A percentile compares a stretch with the other conserved stretches of the same genome.
Evolutionary conservation across 441 rosid genomes (phyloP).

Genomic region (Breynia disticha): DNA sequence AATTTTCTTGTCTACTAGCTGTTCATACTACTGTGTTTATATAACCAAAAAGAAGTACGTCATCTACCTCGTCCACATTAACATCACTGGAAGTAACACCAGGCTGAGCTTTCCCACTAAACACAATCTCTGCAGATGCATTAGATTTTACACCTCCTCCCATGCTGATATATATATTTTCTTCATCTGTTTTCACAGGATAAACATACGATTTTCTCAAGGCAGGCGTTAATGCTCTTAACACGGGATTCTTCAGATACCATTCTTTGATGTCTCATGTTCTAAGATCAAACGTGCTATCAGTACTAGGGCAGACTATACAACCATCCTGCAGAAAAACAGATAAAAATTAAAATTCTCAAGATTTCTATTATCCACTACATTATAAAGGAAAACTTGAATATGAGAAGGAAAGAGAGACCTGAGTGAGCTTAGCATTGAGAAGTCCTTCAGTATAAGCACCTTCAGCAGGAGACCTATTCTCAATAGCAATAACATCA

Average conservation of each 20-base stretch:
- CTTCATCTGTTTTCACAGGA: constrained; percentile 62
- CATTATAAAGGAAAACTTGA: not conserved
- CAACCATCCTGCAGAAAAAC: constrained; percentile 61
- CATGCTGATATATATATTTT: constrained; percentile 68
- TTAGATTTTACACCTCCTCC: constrained; percentile 33
- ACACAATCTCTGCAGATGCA: constrained; percentile 77
- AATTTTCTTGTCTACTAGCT: not conserved
- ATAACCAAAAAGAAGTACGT: not conserved
- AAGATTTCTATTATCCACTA: not conserved
- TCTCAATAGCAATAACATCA: constrained; percentile 76
- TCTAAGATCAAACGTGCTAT: constrained; percentile 71
- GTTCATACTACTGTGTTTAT: not conserved
- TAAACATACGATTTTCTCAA: constrained; percentile 50
- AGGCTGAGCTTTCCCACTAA: constrained; percentile 93
- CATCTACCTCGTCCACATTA: constrained; percentile 78
- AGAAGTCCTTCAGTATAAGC: constrained; percentile 85
- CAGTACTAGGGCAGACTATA: constrained; percentile 83
- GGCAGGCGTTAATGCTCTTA: constrained; percentile 78
- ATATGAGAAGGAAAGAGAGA: not conserved
- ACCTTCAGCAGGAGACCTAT: constrained; percentile 93
- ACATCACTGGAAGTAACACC: constrained; percentile 75
- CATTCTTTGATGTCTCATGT: constrained; percentile 73
- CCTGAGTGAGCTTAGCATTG: constrained; percentile 93
- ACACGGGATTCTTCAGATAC: constrained; percentile 86
- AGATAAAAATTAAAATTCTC: not conserved